Evolutionary conservation across 164 flowering plant species (phyloP), one percentile per base, ranked within the genome.

Genomic region (Vitis cinerea): DNA sequence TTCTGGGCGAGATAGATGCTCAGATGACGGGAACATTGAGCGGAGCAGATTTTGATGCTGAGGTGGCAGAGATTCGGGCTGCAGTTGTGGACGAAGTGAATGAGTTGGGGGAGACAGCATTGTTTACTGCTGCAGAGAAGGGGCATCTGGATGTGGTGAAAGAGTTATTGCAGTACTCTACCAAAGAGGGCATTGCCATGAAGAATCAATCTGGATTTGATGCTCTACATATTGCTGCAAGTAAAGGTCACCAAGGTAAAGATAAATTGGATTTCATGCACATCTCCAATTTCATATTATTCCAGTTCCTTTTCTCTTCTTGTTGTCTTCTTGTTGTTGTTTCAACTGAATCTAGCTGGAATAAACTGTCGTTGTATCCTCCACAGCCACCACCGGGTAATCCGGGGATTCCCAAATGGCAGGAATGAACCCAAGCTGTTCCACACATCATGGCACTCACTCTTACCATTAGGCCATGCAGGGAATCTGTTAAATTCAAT

Each of bases 141-240:
- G 86, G 86, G 57, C 77, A 83, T 67, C 60, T 83, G 14, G 80
- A 76, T 54, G 75, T 83, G 13, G 86, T 83, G 49, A 68, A 74
- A 77, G 86, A 83, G 72, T 58, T 83, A 49, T 65, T 83, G 72
- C 57, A 70, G 61, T 78, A 83, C 55, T 58, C 83, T 13, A 74
- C 74, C 12, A 70, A 77, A 57, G 87, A 84, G 63, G 75, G 86
- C 47, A 30, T 83, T 51, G 63, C 77, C 3, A 65, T 76, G 78
- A 91, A 89, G 84, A 91, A 84, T 65, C 70, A 69, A 19, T 84
- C 87, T 48, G 90, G 89, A 1, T 82, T 86, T 19, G 88, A 87
- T 76, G 80, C 93, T 1, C 68, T 91, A 71, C 97, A 91, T 71
- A 75, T 85, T 52, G 97, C 97, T 44, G 93, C 90, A 8, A 85